Evolutionary conservation across 164 flowering plant genomes (phyloP).

Genomic region (Brasenia schreberi): DNA sequence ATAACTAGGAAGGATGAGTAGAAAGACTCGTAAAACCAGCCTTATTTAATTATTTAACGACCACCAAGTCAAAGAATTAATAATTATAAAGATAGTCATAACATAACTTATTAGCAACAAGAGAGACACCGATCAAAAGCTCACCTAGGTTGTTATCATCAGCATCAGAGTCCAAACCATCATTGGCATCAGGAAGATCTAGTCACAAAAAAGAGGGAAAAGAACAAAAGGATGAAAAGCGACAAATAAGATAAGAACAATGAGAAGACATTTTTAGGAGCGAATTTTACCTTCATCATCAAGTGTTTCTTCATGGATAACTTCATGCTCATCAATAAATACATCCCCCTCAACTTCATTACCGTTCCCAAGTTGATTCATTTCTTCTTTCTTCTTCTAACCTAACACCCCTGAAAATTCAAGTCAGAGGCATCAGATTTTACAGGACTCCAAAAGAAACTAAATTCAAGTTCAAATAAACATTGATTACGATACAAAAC

Average conservation of each 20-base stretch:
- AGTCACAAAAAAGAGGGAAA: slow-evolving; percentile 3
- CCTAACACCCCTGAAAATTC: neutral
- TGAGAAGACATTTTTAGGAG: neutral
- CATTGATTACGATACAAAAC: too few species aligned
- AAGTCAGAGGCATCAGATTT: too few species aligned
- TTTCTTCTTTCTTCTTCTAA: slow-evolving; percentile 1
- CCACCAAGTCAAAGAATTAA: too few species aligned
- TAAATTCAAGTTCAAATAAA: too few species aligned
- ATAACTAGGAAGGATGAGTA: too few species aligned
- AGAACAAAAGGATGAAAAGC: neutral
- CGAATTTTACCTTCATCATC: slow-evolving; percentile 56
- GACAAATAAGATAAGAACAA: slow-evolving; percentile 1
- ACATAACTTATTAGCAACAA: too few species aligned
- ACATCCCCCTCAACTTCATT: slow-evolving; percentile 42
- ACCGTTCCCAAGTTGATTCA: slow-evolving; percentile 10
- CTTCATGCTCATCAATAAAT: slow-evolving; percentile 53
- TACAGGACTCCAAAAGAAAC: too few species aligned
- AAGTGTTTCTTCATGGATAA: slow-evolving; percentile 39
- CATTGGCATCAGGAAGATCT: slow-evolving; percentile 77
- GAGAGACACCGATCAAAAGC: neutral
- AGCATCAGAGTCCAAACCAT: slow-evolving; percentile 25
- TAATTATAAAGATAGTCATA: too few species aligned
- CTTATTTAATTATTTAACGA: too few species aligned
- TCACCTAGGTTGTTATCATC: slow-evolving; percentile 6
- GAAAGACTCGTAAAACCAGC: too few species aligned